Evolutionary conservation across 169 alveolate species (phyloP), one percentile per base, ranked within the genome.

Genomic region (Cryptosporidium parvum): DNA sequence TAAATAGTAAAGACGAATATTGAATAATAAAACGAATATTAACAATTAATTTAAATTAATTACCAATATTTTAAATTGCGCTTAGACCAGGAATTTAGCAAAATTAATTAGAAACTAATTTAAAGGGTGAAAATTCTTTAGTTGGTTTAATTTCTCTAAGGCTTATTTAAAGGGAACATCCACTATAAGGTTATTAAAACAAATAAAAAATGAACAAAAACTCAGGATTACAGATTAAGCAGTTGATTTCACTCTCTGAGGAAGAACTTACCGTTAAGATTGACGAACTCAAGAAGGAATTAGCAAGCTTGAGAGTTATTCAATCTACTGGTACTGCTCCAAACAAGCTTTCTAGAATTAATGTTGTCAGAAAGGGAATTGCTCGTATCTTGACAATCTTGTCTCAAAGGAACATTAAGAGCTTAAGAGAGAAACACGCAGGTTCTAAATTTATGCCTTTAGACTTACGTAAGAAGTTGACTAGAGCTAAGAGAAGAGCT

Each of bases 311-410:
- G 73, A 91, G 97, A 52, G 98, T 97, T 51, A 93, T 95, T 59
- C 96, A 96, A 92, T 97, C 94, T 10, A 94, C 98, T 5, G 98
- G 97, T 18, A 96, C 97, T 14, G 96, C 96, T 26, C 96, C 98
- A 33, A 86, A 97, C 42, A 96, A 96, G 86, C 92, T 97, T 26
- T 91, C 97, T 35, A 95, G 96, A 85, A 96, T 97, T 61, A 93
- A 91, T 69, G 91, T 94, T 44, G 94, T 97, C 69, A 94, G 99
- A 84, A 97, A 97, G 85, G 97, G 93, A 67, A 96, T 97, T 69
- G 99, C 99, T 52, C 96, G 96, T 61, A 97, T 96, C 2, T 86
- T 97, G 94, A 97, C 99, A 14, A 97, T 97, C 37, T 93, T 97
- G 91, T 96, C 96, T 93, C 97, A 97, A 85, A 95, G 96, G 92